These are phyloP conservation scores for Calocera cornea DNA, from an alignment of 768 basidiomycete species.

Conservation along the genomic window DNA sequence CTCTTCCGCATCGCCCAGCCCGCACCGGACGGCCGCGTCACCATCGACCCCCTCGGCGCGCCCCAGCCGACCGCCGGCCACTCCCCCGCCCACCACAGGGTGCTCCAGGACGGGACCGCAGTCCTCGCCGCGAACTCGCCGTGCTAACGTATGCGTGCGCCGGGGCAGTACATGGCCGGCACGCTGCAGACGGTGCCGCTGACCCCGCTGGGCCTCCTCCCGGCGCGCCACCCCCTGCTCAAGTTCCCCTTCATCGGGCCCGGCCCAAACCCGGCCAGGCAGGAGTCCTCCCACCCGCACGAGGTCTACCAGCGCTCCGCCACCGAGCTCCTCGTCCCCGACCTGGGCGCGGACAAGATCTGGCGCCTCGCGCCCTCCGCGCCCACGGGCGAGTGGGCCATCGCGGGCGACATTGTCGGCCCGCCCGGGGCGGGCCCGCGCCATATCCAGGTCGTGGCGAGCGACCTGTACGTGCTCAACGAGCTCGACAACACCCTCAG, in stretches of 20 bases:
- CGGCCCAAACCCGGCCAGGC: slow-evolving; percentile 54
- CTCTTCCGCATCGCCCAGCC: slow-evolving; percentile 43
- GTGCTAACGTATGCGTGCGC: slow-evolving; percentile 37
- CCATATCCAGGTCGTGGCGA: slow-evolving; percentile 47
- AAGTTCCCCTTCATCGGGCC: slow-evolving; percentile 31
- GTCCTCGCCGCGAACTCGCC: slow-evolving; percentile 56
- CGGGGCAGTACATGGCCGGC: slow-evolving; percentile 55
- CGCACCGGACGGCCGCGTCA: slow-evolving; percentile 40
- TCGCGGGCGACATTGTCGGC: slow-evolving; percentile 36
- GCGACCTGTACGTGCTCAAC: slow-evolving; percentile 48
- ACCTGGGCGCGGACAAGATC: slow-evolving; percentile 61
- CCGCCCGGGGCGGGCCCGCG: slow-evolving; percentile 53
- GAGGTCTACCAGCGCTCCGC: slow-evolving; percentile 43
- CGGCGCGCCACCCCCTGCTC: slow-evolving; percentile 16
- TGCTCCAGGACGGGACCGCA: slow-evolving; percentile 43
- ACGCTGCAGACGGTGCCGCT: slow-evolving; percentile 44
- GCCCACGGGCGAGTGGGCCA: slow-evolving; percentile 37
- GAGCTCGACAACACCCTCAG: slow-evolving; percentile 50
- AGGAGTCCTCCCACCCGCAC: slow-evolving; percentile 64
- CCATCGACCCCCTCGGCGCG: slow-evolving; percentile 40
- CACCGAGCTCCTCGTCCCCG: slow-evolving; percentile 54
- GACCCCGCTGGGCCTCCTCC: slow-evolving; percentile 36
- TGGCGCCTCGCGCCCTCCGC: slow-evolving; percentile 37
- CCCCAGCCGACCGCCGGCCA: slow-evolving; percentile 10
- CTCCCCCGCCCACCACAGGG: slow-evolving; percentile 52